A percentile compares a stretch with the other conserved stretches of the same genome.
Evolutionary conservation across 1,284 basidiomycete species (phyloP).

Genomic region (Butyriboletus appendiculatus): DNA sequence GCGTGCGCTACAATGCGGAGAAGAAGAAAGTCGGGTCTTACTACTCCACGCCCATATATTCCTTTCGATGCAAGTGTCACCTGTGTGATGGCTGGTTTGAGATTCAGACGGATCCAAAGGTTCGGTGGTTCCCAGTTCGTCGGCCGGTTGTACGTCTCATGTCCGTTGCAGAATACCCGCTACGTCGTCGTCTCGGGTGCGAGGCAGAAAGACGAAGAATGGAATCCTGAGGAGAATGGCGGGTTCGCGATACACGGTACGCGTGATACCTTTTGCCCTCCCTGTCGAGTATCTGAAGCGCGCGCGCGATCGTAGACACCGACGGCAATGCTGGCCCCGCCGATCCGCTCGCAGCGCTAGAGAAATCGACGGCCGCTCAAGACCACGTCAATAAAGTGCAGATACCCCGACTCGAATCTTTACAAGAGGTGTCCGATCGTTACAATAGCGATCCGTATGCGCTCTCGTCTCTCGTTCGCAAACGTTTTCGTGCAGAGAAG

Average conservation of each 20-base stretch:
- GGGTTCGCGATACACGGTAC: constrained; percentile 87
- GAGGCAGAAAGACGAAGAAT: constrained; percentile 89
- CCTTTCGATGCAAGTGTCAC: constrained; percentile 97
- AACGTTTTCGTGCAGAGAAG: constrained; percentile 85
- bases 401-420: constrained; percentile 74
- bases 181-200: constrained; percentile 94
- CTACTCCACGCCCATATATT: constrained; percentile 91
- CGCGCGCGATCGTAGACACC: constrained; percentile 51
- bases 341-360: constrained; percentile 86
- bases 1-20: constrained; percentile 97
- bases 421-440: constrained; percentile 73
- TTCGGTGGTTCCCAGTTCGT: constrained; percentile 31
- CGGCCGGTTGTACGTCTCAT: neutral
- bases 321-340: constrained; percentile 61
- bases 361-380: constrained; percentile 83
- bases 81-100: constrained; percentile 94
- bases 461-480: constrained; percentile 73
- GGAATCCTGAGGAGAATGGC: constrained; percentile 95
- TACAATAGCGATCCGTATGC: constrained; percentile 85
- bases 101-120: constrained; percentile 96
- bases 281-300: neutral
- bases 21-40: constrained; percentile 98
- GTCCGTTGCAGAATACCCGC: constrained; percentile 73
- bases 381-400: constrained; percentile 70
- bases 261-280: constrained; percentile 13